phyloP scores from a whole-genome alignment of 2,329 filamentous ascomycete species.

The Pestalotiopsis sp. region DNA sequence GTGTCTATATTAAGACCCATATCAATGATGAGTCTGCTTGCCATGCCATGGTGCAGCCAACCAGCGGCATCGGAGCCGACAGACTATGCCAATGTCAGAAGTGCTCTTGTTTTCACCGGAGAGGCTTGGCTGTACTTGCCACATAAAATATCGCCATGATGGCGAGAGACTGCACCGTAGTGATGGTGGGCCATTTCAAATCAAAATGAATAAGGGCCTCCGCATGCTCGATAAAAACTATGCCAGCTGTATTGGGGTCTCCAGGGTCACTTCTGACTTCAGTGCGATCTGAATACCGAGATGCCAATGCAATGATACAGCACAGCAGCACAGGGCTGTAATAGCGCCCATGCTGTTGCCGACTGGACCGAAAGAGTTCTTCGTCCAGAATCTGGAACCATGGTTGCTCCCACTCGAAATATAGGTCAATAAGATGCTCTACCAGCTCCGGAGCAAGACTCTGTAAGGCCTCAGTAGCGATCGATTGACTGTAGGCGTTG shows the following conservation, averaged over 20 bases:
- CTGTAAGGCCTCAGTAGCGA: not conserved
- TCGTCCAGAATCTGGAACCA: not conserved
- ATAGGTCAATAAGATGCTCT: not conserved
- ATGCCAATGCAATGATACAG: not conserved
- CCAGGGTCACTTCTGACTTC: not conserved
- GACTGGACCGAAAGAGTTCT: not conserved
- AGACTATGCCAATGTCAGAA: not conserved
- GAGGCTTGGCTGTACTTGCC: not conserved
- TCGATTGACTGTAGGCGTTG: not conserved
- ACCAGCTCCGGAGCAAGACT: not conserved
- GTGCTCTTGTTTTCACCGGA: not conserved
- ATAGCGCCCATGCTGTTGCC: not conserved
- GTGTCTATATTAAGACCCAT: not conserved
- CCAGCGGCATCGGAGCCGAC: not conserved
- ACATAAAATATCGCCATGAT: conserved; percentile 4
- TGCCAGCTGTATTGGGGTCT: not conserved
- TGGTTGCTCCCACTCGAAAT: not conserved
- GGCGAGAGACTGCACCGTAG: not conserved
- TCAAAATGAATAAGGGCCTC: not conserved
- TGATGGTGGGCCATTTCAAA: conserved; percentile 3
- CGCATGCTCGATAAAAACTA: not conserved
- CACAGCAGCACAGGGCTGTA: not conserved
- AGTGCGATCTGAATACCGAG: not conserved
- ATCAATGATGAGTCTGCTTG: not conserved
- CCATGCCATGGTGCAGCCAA: conserved; percentile 1